Evolutionary conservation across 352 stramenopile genomes (phyloP).

Genomic region (Pelagophyceae sp.): DNA sequence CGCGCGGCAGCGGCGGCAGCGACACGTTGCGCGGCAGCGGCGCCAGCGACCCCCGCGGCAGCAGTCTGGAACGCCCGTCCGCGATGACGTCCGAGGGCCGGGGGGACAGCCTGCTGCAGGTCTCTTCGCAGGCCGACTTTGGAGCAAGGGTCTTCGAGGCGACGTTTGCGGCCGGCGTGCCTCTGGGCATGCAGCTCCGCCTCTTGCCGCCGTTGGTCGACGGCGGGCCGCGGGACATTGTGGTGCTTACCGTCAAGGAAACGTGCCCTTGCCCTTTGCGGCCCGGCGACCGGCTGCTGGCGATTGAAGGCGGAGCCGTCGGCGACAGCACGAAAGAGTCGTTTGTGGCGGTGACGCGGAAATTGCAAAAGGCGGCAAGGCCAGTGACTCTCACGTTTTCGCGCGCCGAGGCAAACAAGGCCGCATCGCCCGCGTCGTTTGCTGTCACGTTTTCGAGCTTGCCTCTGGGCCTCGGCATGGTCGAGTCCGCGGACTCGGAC

Average conservation of each 20-base stretch:
- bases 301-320: background rate
- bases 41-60: background rate
- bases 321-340: background rate
- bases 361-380: background rate
- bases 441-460: background rate
- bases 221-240: background rate
- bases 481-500: background rate
- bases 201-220: background rate
- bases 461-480: background rate
- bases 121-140: too few relatives aligned
- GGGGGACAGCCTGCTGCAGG: too few relatives aligned
- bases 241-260: background rate
- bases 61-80: background rate
- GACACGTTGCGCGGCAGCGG: too few relatives aligned
- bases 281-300: background rate
- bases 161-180: background rate
- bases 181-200: constrained; percentile 15
- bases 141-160: background rate
- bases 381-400: background rate
- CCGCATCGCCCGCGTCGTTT: background rate
- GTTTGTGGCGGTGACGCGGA: background rate
- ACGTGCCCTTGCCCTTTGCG: background rate
- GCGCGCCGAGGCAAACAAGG: background rate
- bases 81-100: background rate
- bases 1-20: background rate